Base-by-base conservation (phyloP, 2,329 filamentous ascomycete genomes). In the Penicillium fuscoglaucum region DNA sequence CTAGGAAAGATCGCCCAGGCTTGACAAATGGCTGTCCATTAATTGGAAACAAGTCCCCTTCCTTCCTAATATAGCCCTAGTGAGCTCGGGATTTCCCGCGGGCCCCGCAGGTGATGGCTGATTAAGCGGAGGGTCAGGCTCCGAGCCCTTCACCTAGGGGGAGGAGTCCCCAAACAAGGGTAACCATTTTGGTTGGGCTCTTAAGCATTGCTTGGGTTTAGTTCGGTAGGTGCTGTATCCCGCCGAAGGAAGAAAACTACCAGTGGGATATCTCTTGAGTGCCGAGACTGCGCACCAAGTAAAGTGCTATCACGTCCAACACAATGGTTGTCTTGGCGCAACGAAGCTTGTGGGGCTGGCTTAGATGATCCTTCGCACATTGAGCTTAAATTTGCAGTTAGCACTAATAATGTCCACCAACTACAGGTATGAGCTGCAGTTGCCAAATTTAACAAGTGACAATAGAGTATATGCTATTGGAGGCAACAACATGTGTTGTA, bases 1-100 rank as follows among this genome's bases (percentile, higher is more conserved):
- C 54, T 24, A 37, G 46, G 47, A 52, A 33, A n/a, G 48, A 57
- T 57, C 58, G 29, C 6, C 52, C 8, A 8, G 12, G 7, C 9
- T 13, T 28, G 52, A 49, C 55, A 45, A 57, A 59, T 62, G 12
- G 13, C 2, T 0, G 3, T 35, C n/a, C 6, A 10, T 21, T 13
- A n/a, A 51, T 50, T 56, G 21, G 8, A 51, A 56, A 56, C 31
- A 33, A 13, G 12, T 6, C 31, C 5, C 5, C 12, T 13, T 12
- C 31, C 12, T 15, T 33, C 12, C 31, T 5, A 33, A 33, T 33
- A 33, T 33, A 33, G 5, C 29, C 12, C 29, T 13, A 29, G 9
- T 29, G 19, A 21, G 19, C 19, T 21, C 19, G 19, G 28, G 28
- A 29, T 9, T 9, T 29, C 37, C 17, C 17, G 17, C 9, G n/a